Evolutionary conservation across 2,329 filamentous ascomycete species (phyloP), one percentile per base, ranked within the genome.

Genomic region (Chrysoporthe deuterocubensis): DNA sequence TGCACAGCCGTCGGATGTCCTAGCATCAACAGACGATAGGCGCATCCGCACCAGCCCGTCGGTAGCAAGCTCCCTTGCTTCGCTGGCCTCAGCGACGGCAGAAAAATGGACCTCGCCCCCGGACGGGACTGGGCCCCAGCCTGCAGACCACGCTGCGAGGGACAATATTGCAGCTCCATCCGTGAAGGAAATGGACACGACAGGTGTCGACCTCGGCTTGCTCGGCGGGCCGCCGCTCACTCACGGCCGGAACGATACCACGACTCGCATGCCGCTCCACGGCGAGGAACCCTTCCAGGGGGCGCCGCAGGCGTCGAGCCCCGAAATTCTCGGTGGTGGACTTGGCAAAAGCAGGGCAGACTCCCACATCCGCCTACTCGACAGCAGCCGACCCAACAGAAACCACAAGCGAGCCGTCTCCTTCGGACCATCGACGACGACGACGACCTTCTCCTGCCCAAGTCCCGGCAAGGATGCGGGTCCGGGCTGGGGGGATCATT

Each of bases 221-320:
- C 56, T 67, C 26, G 57, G 62, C 34, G 65, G 62, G 11, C 63
- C 50, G 11, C 48, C 48, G 13, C 57, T 61, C 11, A 66, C 52
- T 43, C 13, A 66, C 43, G 43, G 61, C 34, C 67, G 56, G 11
- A 62, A 67, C 48, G 40, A 56, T 14, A 61, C 67, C n/a, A 60
- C 59, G 7, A 59, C 60, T 1, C 67, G 64, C 16, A 69, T 69
- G 64, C 67, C 67, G 34, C 67, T 67, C 34, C 67, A 69, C n/a
- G 65, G 64, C 8, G 64, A 69, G 21, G 67, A 67, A 42, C 56
- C 54, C 14, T 64, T 60, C 37, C 60, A 54, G 16, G 0, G 58
- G 11, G 57, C 66, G 26, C 67, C 67, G 8, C 67, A 62, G 34
- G 8, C 62, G 4, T 50, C 16, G 13, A 62, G 57, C 7, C 63